Percentiles rank a stretch among this genome's conserved stretches.
These are phyloP conservation scores for Pyrenophora teres DNA, from an alignment of 2,329 filamentous ascomycete species.

Conservation along the genomic window DNA sequence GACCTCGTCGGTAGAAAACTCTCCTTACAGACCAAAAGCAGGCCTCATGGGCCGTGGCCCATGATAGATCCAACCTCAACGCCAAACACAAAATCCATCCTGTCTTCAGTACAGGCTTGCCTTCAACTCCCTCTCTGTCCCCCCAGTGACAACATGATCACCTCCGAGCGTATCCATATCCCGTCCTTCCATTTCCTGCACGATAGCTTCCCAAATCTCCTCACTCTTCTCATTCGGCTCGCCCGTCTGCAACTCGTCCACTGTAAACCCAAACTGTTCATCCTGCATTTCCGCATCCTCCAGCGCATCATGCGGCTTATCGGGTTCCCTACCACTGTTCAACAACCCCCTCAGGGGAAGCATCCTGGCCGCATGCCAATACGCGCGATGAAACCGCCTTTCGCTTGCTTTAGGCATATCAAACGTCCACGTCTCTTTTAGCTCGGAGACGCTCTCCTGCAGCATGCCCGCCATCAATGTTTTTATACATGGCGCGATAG, in stretches of 20 bases:
- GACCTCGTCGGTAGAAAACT: too few relatives aligned
- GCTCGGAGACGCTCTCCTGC: background rate
- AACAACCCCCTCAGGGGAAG: conserved; percentile 19
- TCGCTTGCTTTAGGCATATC: conserved; percentile 19
- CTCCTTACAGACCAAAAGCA: too few relatives aligned
- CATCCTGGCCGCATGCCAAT: conserved; percentile 35
- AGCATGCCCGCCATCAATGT: conserved; percentile 2
- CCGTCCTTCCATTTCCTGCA: background rate
- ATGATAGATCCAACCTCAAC: too few relatives aligned
- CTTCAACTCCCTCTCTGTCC: background rate
- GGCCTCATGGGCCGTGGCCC: too few relatives aligned
- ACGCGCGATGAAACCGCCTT: conserved; percentile 36
- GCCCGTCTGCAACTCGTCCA: conserved; percentile 12
- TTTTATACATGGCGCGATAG: conserved; percentile 15
- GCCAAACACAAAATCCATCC: too few relatives aligned
- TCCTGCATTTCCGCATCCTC: conserved; percentile 7
- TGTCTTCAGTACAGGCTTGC: background rate
- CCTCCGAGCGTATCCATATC: background rate
- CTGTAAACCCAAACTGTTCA: conserved; percentile 8
- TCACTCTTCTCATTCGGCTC: conserved; percentile 7
- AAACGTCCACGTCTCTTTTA: conserved; percentile 19
- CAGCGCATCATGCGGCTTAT: conserved; percentile 11
- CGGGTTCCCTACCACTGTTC: background rate
- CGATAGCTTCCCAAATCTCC: conserved; percentile 8
- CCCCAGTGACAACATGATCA: conserved; percentile 7